Evolutionary conservation across 2,329 filamentous ascomycete genomes (phyloP).

Genomic region (Zasmidium angulare): DNA sequence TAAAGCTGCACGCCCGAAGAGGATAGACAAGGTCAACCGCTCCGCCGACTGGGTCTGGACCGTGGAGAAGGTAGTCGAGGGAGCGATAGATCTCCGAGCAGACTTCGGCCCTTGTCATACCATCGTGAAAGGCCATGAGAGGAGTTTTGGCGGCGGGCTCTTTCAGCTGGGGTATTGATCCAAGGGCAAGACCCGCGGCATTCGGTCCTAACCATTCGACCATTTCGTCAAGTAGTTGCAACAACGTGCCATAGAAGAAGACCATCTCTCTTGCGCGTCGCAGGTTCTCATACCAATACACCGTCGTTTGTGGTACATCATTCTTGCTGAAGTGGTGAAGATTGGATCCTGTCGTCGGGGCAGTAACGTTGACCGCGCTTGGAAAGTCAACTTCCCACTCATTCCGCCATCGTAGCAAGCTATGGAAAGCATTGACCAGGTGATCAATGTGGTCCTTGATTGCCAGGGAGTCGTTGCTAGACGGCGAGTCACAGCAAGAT

Average conservation of each 20-base stretch:
- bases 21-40: neutral
- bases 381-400: neutral
- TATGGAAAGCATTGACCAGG: neutral
- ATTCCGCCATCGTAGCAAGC: neutral
- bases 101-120: neutral
- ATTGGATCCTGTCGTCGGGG: neutral
- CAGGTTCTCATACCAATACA: neutral
- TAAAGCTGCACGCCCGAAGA: neutral
- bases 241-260: neutral
- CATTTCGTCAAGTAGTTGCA: neutral
- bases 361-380: neutral
- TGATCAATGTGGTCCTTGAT: neutral
- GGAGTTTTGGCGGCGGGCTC: neutral
- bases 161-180: neutral
- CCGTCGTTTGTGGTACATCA: neutral
- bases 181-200: neutral
- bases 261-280: neutral
- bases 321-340: neutral
- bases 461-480: neutral
- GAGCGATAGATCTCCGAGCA: neutral
- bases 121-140: neutral
- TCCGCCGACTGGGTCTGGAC: neutral
- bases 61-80: neutral
- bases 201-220: neutral
- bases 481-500: neutral